A percentile compares a stretch with the other conserved stretches of the same genome.
These are phyloP conservation scores for Leccinum pallidistipes DNA, from an alignment of 1,284 basidiomycete species.

Conservation along the genomic window DNA sequence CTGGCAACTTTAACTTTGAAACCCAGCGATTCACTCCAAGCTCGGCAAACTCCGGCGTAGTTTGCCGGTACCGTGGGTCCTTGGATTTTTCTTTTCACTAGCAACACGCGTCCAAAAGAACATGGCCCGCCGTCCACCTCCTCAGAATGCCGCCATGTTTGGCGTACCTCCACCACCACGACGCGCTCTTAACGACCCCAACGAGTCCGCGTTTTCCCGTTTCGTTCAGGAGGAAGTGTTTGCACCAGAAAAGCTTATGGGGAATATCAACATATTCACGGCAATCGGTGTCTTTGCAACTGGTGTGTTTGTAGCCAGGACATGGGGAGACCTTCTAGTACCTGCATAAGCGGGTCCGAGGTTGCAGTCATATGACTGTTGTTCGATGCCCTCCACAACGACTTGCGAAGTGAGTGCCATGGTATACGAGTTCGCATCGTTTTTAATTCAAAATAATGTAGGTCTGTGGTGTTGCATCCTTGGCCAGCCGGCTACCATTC, in stretches of 20 bases:
- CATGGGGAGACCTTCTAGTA: slow-evolving; percentile 74
- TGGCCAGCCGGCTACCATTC: background rate
- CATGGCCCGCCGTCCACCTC: slow-evolving; percentile 70
- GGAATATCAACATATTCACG: slow-evolving; percentile 67
- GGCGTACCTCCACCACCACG: slow-evolving; percentile 40
- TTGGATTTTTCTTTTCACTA: background rate
- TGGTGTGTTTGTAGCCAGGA: slow-evolving; percentile 62
- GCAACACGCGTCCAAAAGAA: slow-evolving; percentile 1
- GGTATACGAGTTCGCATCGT: background rate
- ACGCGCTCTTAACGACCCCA: slow-evolving; percentile 48
- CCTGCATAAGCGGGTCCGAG: slow-evolving; percentile 43
- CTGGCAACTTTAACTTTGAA: background rate
- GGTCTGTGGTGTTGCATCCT: slow-evolving; percentile 11
- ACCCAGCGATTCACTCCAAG: slow-evolving; percentile 3
- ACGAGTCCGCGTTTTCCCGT: slow-evolving; percentile 58
- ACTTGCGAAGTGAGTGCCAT: slow-evolving; percentile 14
- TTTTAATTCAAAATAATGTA: slow-evolving; percentile 9
- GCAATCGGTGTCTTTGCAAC: slow-evolving; percentile 64
- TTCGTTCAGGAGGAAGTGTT: slow-evolving; percentile 68
- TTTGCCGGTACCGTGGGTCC: background rate
- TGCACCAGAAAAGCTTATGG: slow-evolving; percentile 68
- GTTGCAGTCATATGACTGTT: background rate
- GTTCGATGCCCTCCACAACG: background rate
- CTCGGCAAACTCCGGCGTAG: slow-evolving; percentile 19
- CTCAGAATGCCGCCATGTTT: slow-evolving; percentile 54